Base-by-base conservation (phyloP, 257 asterid genomes). In the Buddleja alternifolia region DNA sequence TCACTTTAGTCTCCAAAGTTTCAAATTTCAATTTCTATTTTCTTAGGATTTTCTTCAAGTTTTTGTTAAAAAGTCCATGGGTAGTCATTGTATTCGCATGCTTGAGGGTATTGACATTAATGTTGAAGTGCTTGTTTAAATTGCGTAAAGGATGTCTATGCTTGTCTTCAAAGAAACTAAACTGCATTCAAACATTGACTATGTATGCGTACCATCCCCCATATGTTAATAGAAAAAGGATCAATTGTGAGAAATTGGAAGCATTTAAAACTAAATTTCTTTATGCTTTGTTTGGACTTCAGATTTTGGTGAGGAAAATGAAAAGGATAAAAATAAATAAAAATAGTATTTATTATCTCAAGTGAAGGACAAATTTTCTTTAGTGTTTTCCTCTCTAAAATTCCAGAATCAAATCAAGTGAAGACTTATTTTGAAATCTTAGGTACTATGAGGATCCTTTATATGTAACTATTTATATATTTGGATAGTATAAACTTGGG, bases 1-100 rank as follows among this genome's bases (percentile, higher is more conserved):
- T 52, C 52, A 54, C 68, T 36, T 54, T 42, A 58, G 60, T 74
- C 66, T 12, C 63, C 19, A 20, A 36, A 73, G 73, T 74, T 42
- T 15, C 64, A 36, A 73, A 70, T 74, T 42, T 15, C 64, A 69
- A 55, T 46, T 46, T 42, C 63, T 11, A 57, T 7, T 64, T 52
- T 60, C 70, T 61, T 39, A 46, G 8, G 55, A 4, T 66, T 75
- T 69, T 63, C 41, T 57, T 39, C 12, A 16, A 29, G 14, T 50
- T 63, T 34, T 29, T 46, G 32, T 45, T 45, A 54, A 46, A 37
- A 73, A 15, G 54, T 44, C 44, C 50, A 23, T 40, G 42, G 34
- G 25, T 42, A 36, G 36, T 73, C 59, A 45, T 12, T 62, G 12
- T 39, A 36, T 36, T 17, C 45, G 47, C 61, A 37, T 76, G 62